These are phyloP conservation scores for Platanus orientalis DNA, from an alignment of 164 flowering plant species.

Conservation along the genomic window DNA sequence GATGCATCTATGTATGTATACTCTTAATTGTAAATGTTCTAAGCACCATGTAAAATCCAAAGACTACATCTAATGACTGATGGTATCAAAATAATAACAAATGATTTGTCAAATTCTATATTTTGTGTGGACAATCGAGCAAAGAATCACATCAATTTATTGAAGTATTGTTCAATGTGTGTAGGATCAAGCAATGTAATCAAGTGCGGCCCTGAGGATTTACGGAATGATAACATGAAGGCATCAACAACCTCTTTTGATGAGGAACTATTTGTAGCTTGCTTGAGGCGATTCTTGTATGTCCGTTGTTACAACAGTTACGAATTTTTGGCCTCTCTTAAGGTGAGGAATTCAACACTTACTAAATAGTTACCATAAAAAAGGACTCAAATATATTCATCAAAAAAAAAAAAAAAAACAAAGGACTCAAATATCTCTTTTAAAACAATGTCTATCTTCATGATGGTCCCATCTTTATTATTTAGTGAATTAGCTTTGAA, in stretches of 20 bases:
- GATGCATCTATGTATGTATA: too few relatives aligned
- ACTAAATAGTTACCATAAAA: background rate
- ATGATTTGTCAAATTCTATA: background rate
- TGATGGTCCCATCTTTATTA: too few relatives aligned
- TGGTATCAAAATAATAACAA: background rate
- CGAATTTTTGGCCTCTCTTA: constrained; percentile 71
- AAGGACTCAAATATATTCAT: background rate
- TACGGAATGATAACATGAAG: constrained; percentile 2
- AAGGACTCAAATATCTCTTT: too few relatives aligned
- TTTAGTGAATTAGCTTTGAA: too few relatives aligned
- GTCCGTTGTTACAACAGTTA: constrained; percentile 61
- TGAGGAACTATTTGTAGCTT: constrained; percentile 44
- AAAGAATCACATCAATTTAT: background rate
- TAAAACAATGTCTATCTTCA: background rate
- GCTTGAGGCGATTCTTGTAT: constrained; percentile 70
- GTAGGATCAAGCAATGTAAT: constrained; percentile 15
- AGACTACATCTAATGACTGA: too few relatives aligned
- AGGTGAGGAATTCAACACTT: constrained; percentile 38
- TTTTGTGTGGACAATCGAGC: background rate
- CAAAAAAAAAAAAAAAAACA: too few relatives aligned
- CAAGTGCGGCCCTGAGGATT: constrained; percentile 7
- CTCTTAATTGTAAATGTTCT: too few relatives aligned
- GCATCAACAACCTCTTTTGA: constrained; percentile 14
- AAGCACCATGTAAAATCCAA: too few relatives aligned
- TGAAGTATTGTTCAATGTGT: constrained; percentile 1